phyloP scores from a whole-genome alignment of 1,284 basidiomycete species.

The Tetrapyrgos nigripes region DNA sequence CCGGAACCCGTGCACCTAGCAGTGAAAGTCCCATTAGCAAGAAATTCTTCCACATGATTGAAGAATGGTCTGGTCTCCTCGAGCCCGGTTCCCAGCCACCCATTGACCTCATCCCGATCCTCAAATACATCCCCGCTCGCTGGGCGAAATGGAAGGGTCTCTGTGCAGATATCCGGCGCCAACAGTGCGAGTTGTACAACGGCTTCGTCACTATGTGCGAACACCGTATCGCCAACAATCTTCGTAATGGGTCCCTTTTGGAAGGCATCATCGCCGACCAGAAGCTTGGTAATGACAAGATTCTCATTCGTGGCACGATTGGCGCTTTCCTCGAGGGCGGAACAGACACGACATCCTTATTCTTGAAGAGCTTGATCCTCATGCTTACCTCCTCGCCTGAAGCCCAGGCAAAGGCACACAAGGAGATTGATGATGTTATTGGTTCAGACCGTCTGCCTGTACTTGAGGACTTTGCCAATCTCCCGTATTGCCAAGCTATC shows the following conservation, averaged over 20 bases:
- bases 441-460: conserved; percentile 22
- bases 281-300: conserved; percentile 11
- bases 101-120: conserved; percentile 39
- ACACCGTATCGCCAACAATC: conserved; percentile 4
- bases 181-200: conserved; percentile 25
- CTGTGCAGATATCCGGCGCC: conserved; percentile 24
- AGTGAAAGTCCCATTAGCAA: conserved; percentile 24
- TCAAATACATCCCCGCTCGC: conserved; percentile 38
- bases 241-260: conserved; percentile 13
- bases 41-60: conserved; percentile 29
- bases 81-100: conserved; percentile 39
- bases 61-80: conserved; percentile 29
- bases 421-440: conserved; percentile 31
- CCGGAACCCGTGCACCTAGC: conserved; percentile 35
- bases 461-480: conserved; percentile 22
- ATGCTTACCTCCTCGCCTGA: conserved; percentile 24
- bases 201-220: conserved; percentile 13
- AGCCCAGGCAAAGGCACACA: conserved; percentile 29
- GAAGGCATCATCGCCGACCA: conserved; percentile 12
- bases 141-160: conserved; percentile 40
- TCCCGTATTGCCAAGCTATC: conserved; percentile 32
- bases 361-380: conserved; percentile 16
- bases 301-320: conserved; percentile 3
- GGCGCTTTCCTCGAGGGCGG: conserved; percentile 21
- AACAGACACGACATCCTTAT: conserved; percentile 17